Base-by-base conservation (phyloP, 495 filamentous ascomycete species). In the Collariella sp. region DNA sequence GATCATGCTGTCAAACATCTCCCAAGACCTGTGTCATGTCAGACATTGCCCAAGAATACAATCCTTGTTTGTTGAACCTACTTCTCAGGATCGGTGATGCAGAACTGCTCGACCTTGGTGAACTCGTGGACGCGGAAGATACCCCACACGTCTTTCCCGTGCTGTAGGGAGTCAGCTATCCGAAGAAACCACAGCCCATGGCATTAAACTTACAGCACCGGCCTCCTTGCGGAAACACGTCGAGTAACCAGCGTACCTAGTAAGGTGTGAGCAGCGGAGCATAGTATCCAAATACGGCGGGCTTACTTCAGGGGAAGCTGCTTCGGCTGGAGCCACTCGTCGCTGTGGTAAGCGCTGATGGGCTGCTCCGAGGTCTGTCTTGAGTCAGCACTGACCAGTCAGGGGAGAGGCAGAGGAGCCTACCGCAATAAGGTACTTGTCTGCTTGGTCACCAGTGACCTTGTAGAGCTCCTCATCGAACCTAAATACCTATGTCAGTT, bases 391-490 rank as follows among this genome's bases (percentile, higher is more conserved):
- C 5, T 19, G 10, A n/a, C n/a, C 3, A 4, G 29, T 7, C 4
- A 50, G 4, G 23, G 29, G 31, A 3, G 4, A 2, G 20, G 16
- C 16, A 51, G 29, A 6, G 31, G 20, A 9, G 13, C 9, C 24
- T 57, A 67, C 64, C 11, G 94, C 93, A 69, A 98, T 98, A 15
- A 97, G 80, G 63, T 97, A 98, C 70, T 98, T 97, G 59, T 88
- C 77, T 46, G 87, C 79, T 41, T 94, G 88, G 56, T 88, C 86
- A 52, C 89, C 87, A 7, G 89, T 81, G 44, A 98, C 91, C 72
- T 98, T 97, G 74, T 98, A 98, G 36, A 97, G 70, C 64, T 97
- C 90, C 68, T 98, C 93, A 60, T 97, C 93, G 63, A 97, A 98
- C 20, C 51, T 55, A 12, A 12, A 29, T 7, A 6, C 12, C 5